Base-by-base conservation (phyloP, 202 grass and related monocot genomes). In the Eragrostis tef region DNA sequence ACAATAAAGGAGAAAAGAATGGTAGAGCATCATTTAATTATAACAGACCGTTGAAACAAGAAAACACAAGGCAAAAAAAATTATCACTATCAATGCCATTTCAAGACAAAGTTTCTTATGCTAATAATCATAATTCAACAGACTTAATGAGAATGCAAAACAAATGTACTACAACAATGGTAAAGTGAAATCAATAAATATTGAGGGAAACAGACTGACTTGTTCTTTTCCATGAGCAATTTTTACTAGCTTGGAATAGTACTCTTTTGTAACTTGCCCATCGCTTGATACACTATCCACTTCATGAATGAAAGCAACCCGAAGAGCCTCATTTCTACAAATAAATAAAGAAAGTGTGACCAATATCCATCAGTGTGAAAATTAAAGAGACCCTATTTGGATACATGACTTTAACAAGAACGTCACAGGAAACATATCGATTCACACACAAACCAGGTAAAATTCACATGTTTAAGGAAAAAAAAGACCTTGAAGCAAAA, bases 281-380 rank as follows among this genome's bases (percentile, higher is more conserved):
- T 87, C 81, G 19, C 58, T 70, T 34, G 49, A 71, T 67, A 78
- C 43, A 54, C 6, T 68, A 66, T 95, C 96, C 71, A 93, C 90
- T 71, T 84, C 87, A 29, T 98, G 90, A 90, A 98, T 98, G 85
- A 98, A 98, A 79, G 96, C 96, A 74, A 98, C 89, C n/a, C 96
- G 86, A 83, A 98, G 90, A 70, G 92, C 92, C 85, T 98, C 96
- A 34, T 98, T 95, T 84, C 96, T 97, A 87, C 67, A 88, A 86
- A 74, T 71, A 27, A 90, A 68, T 31, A 31, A 79, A 80, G 6
- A 76, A 70, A 75, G 71, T 9, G 36, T 25, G 17, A 64, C 70
- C 62, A 90, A n/a, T 14, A 60, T 62, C 52, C 64, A 56, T 39
- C 3, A 75, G 20, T 62, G 14, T 61, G 29, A 64, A n/a, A 65